Evolutionary conservation across 2,329 filamentous ascomycete species (phyloP).

Genomic region (Venturia pyrina): DNA sequence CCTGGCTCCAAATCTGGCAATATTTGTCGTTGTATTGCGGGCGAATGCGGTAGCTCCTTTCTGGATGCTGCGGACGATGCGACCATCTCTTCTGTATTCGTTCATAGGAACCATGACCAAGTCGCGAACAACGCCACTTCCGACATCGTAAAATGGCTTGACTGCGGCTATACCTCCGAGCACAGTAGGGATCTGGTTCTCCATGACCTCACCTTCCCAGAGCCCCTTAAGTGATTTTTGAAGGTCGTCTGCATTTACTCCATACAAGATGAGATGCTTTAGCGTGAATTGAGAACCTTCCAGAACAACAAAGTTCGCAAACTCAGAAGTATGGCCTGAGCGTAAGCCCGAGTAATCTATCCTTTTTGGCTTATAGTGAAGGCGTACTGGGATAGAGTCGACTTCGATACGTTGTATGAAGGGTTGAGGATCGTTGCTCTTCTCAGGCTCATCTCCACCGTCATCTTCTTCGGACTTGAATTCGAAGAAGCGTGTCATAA

Average conservation of each 20-base stretch:
- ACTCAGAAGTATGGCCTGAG: slow-evolving; percentile 89
- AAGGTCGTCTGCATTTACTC: slow-evolving; percentile 82
- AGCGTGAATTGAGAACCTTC: slow-evolving; percentile 81
- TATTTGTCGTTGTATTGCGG: slow-evolving; percentile 83
- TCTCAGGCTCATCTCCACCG: background rate
- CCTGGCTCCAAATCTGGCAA: slow-evolving; percentile 92
- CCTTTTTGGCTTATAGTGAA: slow-evolving; percentile 97
- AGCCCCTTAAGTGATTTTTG: slow-evolving; percentile 88
- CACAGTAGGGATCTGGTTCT: slow-evolving; percentile 79
- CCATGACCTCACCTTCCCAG: slow-evolving; percentile 89
- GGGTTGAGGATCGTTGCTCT: slow-evolving; percentile 31
- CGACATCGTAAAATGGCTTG: slow-evolving; percentile 84
- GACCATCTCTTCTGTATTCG: slow-evolving; percentile 90
- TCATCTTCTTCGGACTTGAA: slow-evolving; percentile 66
- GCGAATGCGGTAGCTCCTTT: slow-evolving; percentile 87
- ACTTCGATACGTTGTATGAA: slow-evolving; percentile 89
- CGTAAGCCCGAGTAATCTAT: slow-evolving; percentile 89
- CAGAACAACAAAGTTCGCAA: slow-evolving; percentile 96
- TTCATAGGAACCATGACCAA: slow-evolving; percentile 81
- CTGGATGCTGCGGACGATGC: slow-evolving; percentile 80
- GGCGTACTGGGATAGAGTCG: slow-evolving; percentile 68
- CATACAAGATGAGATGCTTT: slow-evolving; percentile 84
- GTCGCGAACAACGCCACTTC: slow-evolving; percentile 58
- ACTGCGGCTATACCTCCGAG: slow-evolving; percentile 82
- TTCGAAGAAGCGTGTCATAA: slow-evolving; percentile 94